Evolutionary conservation across 2,329 filamentous ascomycete genomes (phyloP), one percentile per base, ranked within the genome.

Genomic region (Ophiognomonia clavigignenti-juglandacearum): DNA sequence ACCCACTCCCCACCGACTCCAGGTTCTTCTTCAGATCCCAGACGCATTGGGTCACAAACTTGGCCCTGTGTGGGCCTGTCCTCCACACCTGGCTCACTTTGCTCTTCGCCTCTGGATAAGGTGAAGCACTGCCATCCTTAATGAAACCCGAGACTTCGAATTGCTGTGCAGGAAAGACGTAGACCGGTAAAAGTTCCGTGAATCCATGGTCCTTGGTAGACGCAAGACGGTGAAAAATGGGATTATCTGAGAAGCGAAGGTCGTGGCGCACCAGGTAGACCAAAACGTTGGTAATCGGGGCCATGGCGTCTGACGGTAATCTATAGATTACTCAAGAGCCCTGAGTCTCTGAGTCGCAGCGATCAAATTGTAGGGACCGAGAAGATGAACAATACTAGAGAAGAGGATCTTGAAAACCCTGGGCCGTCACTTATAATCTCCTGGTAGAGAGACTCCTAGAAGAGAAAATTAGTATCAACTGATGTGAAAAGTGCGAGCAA

Each of bases 81-180:
- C 86, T 73, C 83, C 84, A 89, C 59, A 87, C 86, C 1, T 73
- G 69, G 11, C 75, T 84, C 4, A 85, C 66, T n/a, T 71, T 62
- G 56, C 84, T 87, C 48, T 77, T 73, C 4, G 86, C 85, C 57
- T 82, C 78, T 0, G 82, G 82, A 53, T 86, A 90, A 0, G 87
- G 87, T 6, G 75, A 85, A 40, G 69, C 65, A 40, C 65, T 56
- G 10, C 71, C 67, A 38, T 74, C 61, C 13, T 67, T 64, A n/a
- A 91, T 65, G 57, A 92, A 87, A 2, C 88, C 88, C 0, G 83
- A 86, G 1, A 87, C 71, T 59, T 92, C 86, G 19, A 91, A 68
- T 56, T 92, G 86, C 43, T 86, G 73, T 3, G 85, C 77, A 0
- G 80, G 72, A 43, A 90, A 81, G 18, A 88, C 69, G 59, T 83